These are phyloP conservation scores for Balakata baccata DNA, from an alignment of 345 rosid species.

Conservation along the genomic window DNA sequence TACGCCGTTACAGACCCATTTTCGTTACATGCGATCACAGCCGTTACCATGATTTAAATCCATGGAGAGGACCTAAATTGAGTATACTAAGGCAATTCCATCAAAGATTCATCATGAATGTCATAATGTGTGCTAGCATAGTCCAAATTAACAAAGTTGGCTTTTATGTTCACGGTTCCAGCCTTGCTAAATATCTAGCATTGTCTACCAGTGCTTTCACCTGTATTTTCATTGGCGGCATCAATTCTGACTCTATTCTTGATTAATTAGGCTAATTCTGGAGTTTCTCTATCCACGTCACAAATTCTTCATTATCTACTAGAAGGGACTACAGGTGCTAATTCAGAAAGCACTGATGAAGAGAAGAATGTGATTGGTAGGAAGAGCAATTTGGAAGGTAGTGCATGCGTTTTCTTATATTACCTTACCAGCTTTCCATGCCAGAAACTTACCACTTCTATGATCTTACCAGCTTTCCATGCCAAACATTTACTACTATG, in stretches of 20 bases:
- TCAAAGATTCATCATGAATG: neutral
- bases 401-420: conserved; percentile 14
- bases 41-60: too few relatives aligned
- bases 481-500: neutral
- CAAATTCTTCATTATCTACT: conserved; percentile 57
- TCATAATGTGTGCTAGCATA: neutral
- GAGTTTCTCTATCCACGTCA: conserved; percentile 42
- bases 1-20: too few relatives aligned
- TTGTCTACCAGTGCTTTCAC: neutral
- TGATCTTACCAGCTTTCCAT: too few relatives aligned
- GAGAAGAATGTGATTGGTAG: conserved; percentile 32
- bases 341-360: conserved; percentile 45
- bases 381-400: conserved; percentile 29
- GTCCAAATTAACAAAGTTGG: neutral
- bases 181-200: neutral
- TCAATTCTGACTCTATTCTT: conserved; percentile 10
- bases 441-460: neutral
- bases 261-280: conserved; percentile 56
- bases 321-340: conserved; percentile 84
- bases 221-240: neutral
- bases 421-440: neutral
- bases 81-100: neutral
- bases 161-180: neutral
- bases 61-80: neutral
- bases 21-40: too few relatives aligned